Base-by-base conservation (phyloP, 345 rosid species). In the Acer saccharum region DNA sequence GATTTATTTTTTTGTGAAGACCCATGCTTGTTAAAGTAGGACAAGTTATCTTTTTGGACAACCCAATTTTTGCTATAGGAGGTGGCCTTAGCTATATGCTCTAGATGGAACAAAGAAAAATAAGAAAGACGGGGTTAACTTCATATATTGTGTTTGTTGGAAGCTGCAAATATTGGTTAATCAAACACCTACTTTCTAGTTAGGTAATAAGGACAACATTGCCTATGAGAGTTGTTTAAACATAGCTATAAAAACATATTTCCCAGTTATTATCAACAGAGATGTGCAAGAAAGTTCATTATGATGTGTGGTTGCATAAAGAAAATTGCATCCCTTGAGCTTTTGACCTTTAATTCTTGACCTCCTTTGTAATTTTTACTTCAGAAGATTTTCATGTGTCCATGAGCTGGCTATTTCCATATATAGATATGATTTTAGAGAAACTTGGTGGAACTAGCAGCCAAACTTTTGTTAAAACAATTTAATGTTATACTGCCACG, bases 111-210 rank as follows among this genome's bases (percentile, higher is more conserved):
- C 39, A 35, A 35, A 35, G 39, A 4, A 35, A 35, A 35, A 35
- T 0, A 35, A 35, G 1, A 35, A 8, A 9, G 46, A 8, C 39
- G 60, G 16, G 10, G 6, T 13, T 23, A 35, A 23, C 39, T 69
- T 25, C 73, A 21, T 44, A 16, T 23, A 52, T 18, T 43, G 54
- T 41, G 35, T 60, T 60, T 60, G 55, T 18, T 60, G 67, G 65
- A 61, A 43, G 54, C 41, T 73, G n/a, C 68, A 73, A 23, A 39
- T 21, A 41, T 43, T 60, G 68, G 63, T 54, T 54, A 29, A n/a
- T 6, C 25, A 71, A 55, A 20, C 10, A 23, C 39, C 63, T 25
- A 10, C 29, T 35, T 35, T 25, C 39, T 62, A 32, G 27, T 27
- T 71, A n/a, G 41, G 27, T 73, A 43, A 23, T 43, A 16, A 14